phyloP scores from a whole-genome alignment of 257 asterid genomes.

The Plantago elongata region DNA sequence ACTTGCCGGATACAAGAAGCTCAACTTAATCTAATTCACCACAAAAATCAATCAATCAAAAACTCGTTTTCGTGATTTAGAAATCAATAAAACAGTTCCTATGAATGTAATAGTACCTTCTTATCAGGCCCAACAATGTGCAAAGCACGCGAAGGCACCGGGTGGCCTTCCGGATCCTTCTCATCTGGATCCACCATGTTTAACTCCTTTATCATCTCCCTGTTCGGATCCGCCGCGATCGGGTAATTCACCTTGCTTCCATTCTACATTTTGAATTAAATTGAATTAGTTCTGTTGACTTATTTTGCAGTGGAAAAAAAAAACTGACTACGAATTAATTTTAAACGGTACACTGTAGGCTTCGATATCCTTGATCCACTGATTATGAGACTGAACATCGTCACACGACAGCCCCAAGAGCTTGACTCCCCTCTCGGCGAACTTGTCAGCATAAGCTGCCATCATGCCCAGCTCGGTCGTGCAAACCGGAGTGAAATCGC shows the following conservation, averaged over 20 bases:
- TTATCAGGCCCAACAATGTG: constrained; percentile 87
- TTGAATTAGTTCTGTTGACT: too few species aligned
- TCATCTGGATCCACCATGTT: constrained; percentile 94
- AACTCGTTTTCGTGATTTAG: too few species aligned
- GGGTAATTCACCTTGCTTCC: constrained; percentile 66
- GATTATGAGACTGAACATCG: constrained; percentile 55
- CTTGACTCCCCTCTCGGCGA: constrained; percentile 60
- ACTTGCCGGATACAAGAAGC: constrained; percentile 76
- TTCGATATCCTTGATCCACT: constrained; percentile 87
- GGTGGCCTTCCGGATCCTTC: constrained; percentile 40
- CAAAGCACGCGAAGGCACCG: constrained; percentile 63
- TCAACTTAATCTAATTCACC: constrained; percentile 47
- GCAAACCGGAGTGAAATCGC: constrained; percentile 91
- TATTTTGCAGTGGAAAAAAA: too few species aligned
- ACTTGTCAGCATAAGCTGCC: constrained; percentile 74
- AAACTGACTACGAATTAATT: too few species aligned
- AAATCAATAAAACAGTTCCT: too few species aligned
- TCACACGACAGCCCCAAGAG: constrained; percentile 77
- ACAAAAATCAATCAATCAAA: background rate
- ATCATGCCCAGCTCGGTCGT: constrained; percentile 83
- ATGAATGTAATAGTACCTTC: constrained; percentile 22
- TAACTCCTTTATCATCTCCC: constrained; percentile 51
- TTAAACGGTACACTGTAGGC: constrained; percentile 49
- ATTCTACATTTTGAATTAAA: constrained; percentile 10
- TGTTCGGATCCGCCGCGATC: constrained; percentile 63